Base-by-base conservation (phyloP, 345 rosid species). In the Conringia planisiliqua region DNA sequence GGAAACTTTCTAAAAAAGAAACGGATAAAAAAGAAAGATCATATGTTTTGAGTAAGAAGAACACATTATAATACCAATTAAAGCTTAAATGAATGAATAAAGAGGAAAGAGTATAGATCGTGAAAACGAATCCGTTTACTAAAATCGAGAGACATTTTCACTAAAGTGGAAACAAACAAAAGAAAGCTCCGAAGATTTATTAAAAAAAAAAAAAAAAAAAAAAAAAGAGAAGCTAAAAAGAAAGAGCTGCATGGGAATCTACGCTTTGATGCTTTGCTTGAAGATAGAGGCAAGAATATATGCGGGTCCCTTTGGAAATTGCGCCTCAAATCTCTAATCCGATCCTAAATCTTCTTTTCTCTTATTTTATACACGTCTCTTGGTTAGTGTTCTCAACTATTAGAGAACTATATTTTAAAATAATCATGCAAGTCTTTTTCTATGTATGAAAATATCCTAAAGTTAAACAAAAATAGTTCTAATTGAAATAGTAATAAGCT, bases 181-280 rank as follows among this genome's bases (percentile, higher is more conserved):
- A 68, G 40, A 61, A 69, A 62, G 70, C 73, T 75, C 20, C 32
- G 18, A 66, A 36, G 17, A 29, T 35, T 39, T 40, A 5, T 24
- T 51, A 20, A 16, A 18, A n/a, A 22, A 22, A 22, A 22, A 22
- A 1, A 12, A 26, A 54, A 54, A 3, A 4, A 38, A 8, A 40
- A 39, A 40, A 3, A 39, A 39, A 42, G 47, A 46, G 24, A 72
- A 50, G 30, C 32, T 48, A 59, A 50, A 66, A 18, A 57, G 72
- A 51, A 59, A 67, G 58, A 61, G 58, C 3, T 71, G 80, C 76
- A 64, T 77, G 80, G 76, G 76, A 77, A 77, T 77, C 72, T 71
- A 71, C 76, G 72, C 72, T 77, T 77, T 56, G 76, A 77, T 71
- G 76, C 80, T 40, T 77, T 77, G 76, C 80, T 77, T 77, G 80